phyloP scores from a whole-genome alignment of 2,329 filamentous ascomycete genomes.

The Ramularia endophylla region DNA sequence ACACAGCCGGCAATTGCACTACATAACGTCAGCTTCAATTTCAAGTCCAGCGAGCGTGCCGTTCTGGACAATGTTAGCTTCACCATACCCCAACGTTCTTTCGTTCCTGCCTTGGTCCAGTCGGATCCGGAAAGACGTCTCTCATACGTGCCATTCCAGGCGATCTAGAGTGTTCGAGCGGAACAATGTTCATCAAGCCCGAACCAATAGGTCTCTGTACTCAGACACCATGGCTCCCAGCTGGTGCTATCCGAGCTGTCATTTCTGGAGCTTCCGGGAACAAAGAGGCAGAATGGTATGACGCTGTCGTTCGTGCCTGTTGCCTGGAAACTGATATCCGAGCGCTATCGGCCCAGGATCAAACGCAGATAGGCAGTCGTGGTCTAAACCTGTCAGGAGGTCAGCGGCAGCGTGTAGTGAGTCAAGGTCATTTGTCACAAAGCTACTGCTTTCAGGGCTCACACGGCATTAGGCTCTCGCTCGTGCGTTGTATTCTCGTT shows the following conservation, averaged over 20 bases:
- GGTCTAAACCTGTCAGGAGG: constrained; percentile 80
- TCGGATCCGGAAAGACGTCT: not conserved
- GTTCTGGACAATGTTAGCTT: too few relatives aligned
- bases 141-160: not conserved
- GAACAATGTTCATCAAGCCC: not conserved
- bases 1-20: too few relatives aligned
- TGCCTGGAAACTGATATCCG: constrained; percentile 69
- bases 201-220: constrained; percentile 7
- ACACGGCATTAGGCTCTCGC: not conserved
- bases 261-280: constrained; percentile 28
- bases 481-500: not conserved
- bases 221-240: constrained; percentile 18
- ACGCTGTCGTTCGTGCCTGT: constrained; percentile 64
- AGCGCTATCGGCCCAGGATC: constrained; percentile 69
- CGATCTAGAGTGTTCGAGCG: not conserved
- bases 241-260: constrained; percentile 13
- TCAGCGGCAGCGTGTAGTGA: constrained; percentile 66
- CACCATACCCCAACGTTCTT: too few relatives aligned
- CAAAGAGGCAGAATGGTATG: constrained; percentile 62
- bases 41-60: too few relatives aligned
- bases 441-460: too few relatives aligned
- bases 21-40: too few relatives aligned
- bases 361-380: constrained; percentile 77
- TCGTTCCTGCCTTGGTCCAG: too few relatives aligned
- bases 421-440: constrained; percentile 11